A percentile compares a stretch with the other conserved stretches of the same genome.
These are phyloP conservation scores for Leccinum uliginosum DNA, from an alignment of 768 basidiomycete species.

Conservation along the genomic window DNA sequence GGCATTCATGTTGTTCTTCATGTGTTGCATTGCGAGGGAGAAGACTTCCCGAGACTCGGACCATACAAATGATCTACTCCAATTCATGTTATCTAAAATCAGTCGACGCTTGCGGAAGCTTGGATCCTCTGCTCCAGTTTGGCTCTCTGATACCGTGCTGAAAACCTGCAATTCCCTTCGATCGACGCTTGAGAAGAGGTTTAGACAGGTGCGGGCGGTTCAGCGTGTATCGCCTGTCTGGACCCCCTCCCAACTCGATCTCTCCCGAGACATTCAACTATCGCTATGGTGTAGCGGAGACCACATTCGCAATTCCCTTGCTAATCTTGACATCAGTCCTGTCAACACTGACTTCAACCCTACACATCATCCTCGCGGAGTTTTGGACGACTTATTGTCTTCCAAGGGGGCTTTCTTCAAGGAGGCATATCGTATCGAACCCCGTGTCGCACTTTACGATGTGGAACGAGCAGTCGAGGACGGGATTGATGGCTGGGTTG, in stretches of 20 bases:
- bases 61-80: constrained; percentile 31
- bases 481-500: constrained; percentile 32
- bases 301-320: not conserved
- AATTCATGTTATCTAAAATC: constrained; percentile 26
- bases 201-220: constrained; percentile 29
- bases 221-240: constrained; percentile 30
- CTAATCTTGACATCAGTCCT: not conserved
- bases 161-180: constrained; percentile 26
- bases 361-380: constrained; percentile 3
- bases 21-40: constrained; percentile 24
- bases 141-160: constrained; percentile 35
- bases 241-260: constrained; percentile 18
- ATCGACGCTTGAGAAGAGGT: constrained; percentile 28
- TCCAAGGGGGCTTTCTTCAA: constrained; percentile 6
- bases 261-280: not conserved
- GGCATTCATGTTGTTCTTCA: constrained; percentile 41
- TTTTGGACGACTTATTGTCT: not conserved
- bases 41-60: constrained; percentile 13
- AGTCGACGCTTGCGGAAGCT: constrained; percentile 24
- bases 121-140: constrained; percentile 25
- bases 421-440: constrained; percentile 1
- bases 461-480: constrained; percentile 33
- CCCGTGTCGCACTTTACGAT: constrained; percentile 27
- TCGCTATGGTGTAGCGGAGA: not conserved
- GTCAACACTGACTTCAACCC: constrained; percentile 1